Base-by-base conservation (phyloP, 1,139 yeast species). In the Yueomyces sp. region DNA sequence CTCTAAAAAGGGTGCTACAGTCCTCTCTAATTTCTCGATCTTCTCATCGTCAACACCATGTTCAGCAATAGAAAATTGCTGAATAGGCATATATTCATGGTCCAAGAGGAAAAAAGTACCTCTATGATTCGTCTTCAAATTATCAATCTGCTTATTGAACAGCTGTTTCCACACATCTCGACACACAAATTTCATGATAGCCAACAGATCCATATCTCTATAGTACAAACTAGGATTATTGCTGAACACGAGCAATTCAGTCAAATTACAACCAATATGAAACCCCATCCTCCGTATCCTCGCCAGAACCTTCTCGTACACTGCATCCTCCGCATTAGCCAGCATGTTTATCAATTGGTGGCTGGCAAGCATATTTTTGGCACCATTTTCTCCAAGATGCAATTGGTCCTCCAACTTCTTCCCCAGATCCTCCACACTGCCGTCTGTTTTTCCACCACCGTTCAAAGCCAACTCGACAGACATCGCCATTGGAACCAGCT, bases 131-230 rank as follows among this genome's bases (percentile, higher is more conserved):
- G 98, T 91, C 50, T 95, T 73, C 48, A 91, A 69, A 55, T 86
- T 87, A 61, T 87, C 96, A 70, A 91, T 85, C 62, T 84, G 96
- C 61, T 87, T 91, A 39, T 78, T 76, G 63, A 78, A 87, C 36
- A 89, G 59, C 42, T 73, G 65, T 53, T 75, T 77, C 97, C 97
- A 89, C 35, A 89, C 81, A 53, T 91, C 96, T 41, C 95, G 75
- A 62, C 97, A 87, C 1, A 89, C 76, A 56, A 86, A 87, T 63
- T 89, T 89, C 87, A 89, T 84, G 41, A 87, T 75, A 51, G 85
- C 91, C 40, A 89, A 63, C 27, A 81, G 69, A 48, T 83, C 91
- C 52, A 71, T 63, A 43, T 76, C 66, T 48, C 71, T 71, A 46
- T 68, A 52, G 30, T 63, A 62, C 46, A 59, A 62, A 42, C 65